phyloP scores from a whole-genome alignment of 2,329 filamentous ascomycete species.

The Diaporthe sp. region DNA sequence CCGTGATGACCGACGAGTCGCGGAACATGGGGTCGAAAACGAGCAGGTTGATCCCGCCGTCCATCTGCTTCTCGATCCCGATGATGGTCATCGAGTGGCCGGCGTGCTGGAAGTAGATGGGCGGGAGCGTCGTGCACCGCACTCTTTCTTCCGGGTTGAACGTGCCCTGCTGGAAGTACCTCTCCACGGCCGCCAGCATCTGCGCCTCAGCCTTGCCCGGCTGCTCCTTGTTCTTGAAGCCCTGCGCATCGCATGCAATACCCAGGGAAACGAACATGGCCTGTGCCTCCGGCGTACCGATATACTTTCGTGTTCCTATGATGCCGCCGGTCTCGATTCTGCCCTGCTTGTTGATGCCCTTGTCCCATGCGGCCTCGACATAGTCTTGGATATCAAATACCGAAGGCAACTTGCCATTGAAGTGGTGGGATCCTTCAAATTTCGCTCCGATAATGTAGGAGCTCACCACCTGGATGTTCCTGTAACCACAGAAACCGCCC shows the following conservation, averaged over 20 bases:
- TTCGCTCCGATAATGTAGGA: conserved; percentile 79
- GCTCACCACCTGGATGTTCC: conserved; percentile 92
- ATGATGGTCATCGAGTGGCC: conserved; percentile 94
- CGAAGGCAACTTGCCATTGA: conserved; percentile 75
- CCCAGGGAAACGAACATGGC: conserved; percentile 80
- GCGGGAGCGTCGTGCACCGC: conserved; percentile 79
- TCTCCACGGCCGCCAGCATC: conserved; percentile 77
- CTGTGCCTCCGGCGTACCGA: conserved; percentile 92
- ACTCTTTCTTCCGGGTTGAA: conserved; percentile 71
- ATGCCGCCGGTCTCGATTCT: conserved; percentile 89
- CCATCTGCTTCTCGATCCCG: conserved; percentile 79
- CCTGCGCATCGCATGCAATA: conserved; percentile 77
- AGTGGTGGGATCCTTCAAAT: conserved; percentile 70
- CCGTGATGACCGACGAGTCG: conserved; percentile 74
- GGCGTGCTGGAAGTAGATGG: conserved; percentile 91
- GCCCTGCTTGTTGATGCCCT: conserved; percentile 82
- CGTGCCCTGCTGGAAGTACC: conserved; percentile 77
- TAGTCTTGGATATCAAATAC: conserved; percentile 87
- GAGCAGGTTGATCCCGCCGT: conserved; percentile 78
- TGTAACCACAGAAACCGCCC: conserved; percentile 94
- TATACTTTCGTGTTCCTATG: conserved; percentile 91
- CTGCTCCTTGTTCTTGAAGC: conserved; percentile 64
- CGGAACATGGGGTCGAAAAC: conserved; percentile 91
- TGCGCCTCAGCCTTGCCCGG: conserved; percentile 63
- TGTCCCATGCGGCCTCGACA: conserved; percentile 91